These are phyloP conservation scores for Didymella sp. DNA, from an alignment of 2,329 filamentous ascomycete genomes.

Conservation along the genomic window DNA sequence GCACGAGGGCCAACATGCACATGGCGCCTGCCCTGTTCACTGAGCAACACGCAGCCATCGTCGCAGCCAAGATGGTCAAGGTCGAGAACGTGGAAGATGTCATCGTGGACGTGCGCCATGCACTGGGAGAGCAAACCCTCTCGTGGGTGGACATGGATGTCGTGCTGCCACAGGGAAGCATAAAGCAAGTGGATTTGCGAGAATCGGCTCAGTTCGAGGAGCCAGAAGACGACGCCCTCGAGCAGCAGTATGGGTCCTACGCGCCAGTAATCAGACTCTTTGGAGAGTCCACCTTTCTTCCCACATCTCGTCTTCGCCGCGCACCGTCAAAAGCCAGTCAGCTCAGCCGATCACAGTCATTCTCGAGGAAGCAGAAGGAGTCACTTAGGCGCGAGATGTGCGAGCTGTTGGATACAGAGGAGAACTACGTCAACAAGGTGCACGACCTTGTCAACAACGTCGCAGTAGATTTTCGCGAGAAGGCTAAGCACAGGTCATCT, in stretches of 20 bases:
- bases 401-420: constrained; percentile 91
- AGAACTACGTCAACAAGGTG: constrained; percentile 89
- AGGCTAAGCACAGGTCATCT: constrained; percentile 64
- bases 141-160: constrained; percentile 89
- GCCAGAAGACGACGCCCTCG: constrained; percentile 68
- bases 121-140: constrained; percentile 80
- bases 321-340: constrained; percentile 87
- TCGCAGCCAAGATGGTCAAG: constrained; percentile 83
- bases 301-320: constrained; percentile 81
- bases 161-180: constrained; percentile 78
- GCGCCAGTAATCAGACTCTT: constrained; percentile 77
- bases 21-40: constrained; percentile 77
- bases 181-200: constrained; percentile 54
- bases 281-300: constrained; percentile 84
- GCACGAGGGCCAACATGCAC: constrained; percentile 63
- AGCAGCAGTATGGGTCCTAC: constrained; percentile 79
- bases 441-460: constrained; percentile 82
- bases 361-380: constrained; percentile 81
- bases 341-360: constrained; percentile 77
- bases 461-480: constrained; percentile 78
- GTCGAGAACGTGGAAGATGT: constrained; percentile 79
- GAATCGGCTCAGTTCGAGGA: constrained; percentile 67
- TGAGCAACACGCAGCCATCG: constrained; percentile 89
- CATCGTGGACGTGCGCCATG: constrained; percentile 73
- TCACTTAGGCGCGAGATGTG: constrained; percentile 86